Evolutionary conservation across 768 basidiomycete species (phyloP), one percentile per base, ranked within the genome.

Genomic region (Calocybe indica): DNA sequence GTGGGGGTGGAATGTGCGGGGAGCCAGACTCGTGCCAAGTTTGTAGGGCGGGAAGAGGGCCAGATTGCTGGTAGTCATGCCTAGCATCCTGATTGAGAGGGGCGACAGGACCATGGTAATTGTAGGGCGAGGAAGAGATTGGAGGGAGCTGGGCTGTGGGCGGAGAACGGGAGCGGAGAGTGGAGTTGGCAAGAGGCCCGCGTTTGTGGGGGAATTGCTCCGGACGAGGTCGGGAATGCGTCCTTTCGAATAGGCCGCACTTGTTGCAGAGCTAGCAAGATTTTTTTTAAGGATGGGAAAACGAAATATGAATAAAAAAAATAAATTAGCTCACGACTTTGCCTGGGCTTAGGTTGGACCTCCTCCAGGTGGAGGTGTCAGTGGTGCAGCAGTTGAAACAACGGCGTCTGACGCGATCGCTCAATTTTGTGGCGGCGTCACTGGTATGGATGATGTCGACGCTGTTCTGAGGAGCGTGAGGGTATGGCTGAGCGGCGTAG

Each of bases 371-470:
- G 43, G 82, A 83, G 31, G 88, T 89, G 53, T 90, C 88, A 10
- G 88, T 88, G 22, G 87, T 89, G 61, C 83, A 83, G 63, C 88
- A 90, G 61, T 90, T 90, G 75, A 85, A 89, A 64, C 88, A 90
- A 40, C 86, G 70, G 34, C 88, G 66, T 28, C 88, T 75, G 42
- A 90, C 83, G 36, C 85, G 75, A 59, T 88, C 85, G 58, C 79
- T 83, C 47, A 89, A 71, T 65, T 90, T 90, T 1, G 86, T 88
- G 1, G 85, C 77, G 0, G 88, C 88, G 54, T 90, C 88, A 62
- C 88, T 85, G 0, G 88, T 89, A 64, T 83, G 71, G 9, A 72
- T 62, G 45, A 72, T 64, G 2, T 62, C 55, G 5, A 63, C 56
- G 2, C 60, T 62, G 10, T 60, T 52, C 46, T 67, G 66, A 7